These are phyloP conservation scores for Clavispora asparagi DNA, from an alignment of 805 yeast species.

Conservation along the genomic window DNA sequence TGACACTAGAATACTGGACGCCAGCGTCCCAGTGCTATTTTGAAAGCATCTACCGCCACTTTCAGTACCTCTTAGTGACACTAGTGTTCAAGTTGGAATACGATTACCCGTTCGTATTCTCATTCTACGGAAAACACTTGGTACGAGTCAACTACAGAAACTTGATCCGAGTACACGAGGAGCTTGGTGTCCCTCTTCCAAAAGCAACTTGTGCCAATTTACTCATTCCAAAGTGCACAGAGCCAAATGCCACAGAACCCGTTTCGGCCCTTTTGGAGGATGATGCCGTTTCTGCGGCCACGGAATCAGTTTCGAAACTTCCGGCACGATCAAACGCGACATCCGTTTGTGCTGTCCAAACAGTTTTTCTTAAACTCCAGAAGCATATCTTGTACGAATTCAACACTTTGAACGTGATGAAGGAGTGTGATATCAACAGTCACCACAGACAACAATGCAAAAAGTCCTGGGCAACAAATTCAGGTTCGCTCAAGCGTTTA, in stretches of 20 bases:
- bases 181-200: constrained; percentile 1
- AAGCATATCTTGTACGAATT: constrained; percentile 13
- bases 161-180: constrained; percentile 2
- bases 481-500: not conserved
- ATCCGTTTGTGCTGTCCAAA: not conserved
- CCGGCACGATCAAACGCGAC: not conserved
- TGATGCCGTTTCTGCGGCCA: not conserved
- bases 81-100: constrained; percentile 24
- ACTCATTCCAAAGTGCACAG: too few species aligned
- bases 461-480: not conserved
- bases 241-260: too few species aligned
- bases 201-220: too few species aligned
- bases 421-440: constrained; percentile 9
- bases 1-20: constrained; percentile 8
- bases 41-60: constrained; percentile 7
- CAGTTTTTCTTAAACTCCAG: constrained; percentile 10
- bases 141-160: constrained; percentile 17
- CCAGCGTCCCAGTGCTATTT: constrained; percentile 3
- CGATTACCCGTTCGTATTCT: constrained; percentile 26
- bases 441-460: constrained; percentile 5
- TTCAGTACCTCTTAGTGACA: constrained; percentile 20
- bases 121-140: constrained; percentile 23
- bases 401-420: constrained; percentile 17
- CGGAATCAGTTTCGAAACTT: not conserved
- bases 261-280: too few species aligned